These are phyloP conservation scores for Russula lepida DNA, from an alignment of 768 basidiomycete species.

Conservation along the genomic window DNA sequence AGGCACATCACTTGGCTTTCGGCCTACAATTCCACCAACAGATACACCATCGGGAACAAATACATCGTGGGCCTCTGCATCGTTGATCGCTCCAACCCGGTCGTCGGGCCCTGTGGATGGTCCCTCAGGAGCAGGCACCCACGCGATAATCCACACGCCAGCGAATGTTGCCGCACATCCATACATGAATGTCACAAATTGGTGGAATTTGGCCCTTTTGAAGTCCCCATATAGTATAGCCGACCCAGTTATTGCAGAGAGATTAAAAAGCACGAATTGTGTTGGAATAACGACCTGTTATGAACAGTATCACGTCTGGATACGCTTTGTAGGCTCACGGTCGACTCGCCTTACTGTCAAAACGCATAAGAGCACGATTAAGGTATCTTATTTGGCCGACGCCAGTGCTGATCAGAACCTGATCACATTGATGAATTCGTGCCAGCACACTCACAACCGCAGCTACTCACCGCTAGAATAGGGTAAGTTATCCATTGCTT, in stretches of 20 bases:
- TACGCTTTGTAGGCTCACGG: background rate
- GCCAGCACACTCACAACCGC: background rate
- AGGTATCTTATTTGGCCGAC: conserved; percentile 79
- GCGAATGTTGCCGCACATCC: conserved; percentile 84
- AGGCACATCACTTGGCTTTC: conserved; percentile 30
- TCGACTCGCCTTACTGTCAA: conserved; percentile 72
- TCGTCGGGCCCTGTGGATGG: conserved; percentile 17
- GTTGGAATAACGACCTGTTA: conserved; percentile 80
- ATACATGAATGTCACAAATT: conserved; percentile 76
- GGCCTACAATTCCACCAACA: conserved; percentile 20
- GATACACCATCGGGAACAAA: conserved; percentile 22
- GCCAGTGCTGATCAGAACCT: conserved; percentile 69
- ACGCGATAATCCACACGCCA: conserved; percentile 85
- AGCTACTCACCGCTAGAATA: conserved; percentile 50
- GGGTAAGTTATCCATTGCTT: conserved; percentile 78
- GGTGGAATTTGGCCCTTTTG: conserved; percentile 68
- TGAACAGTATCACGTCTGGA: background rate
- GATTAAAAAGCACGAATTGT: conserved; percentile 91
- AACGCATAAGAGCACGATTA: conserved; percentile 83
- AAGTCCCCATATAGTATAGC: conserved; percentile 95
- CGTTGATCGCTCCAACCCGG: conserved; percentile 25
- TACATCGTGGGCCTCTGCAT: conserved; percentile 23
- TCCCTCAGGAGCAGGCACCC: conserved; percentile 35
- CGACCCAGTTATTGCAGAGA: conserved; percentile 88
- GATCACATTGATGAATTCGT: background rate